Base-by-base conservation (phyloP, 805 yeast genomes). In the Komagataella kurtzmanii region DNA sequence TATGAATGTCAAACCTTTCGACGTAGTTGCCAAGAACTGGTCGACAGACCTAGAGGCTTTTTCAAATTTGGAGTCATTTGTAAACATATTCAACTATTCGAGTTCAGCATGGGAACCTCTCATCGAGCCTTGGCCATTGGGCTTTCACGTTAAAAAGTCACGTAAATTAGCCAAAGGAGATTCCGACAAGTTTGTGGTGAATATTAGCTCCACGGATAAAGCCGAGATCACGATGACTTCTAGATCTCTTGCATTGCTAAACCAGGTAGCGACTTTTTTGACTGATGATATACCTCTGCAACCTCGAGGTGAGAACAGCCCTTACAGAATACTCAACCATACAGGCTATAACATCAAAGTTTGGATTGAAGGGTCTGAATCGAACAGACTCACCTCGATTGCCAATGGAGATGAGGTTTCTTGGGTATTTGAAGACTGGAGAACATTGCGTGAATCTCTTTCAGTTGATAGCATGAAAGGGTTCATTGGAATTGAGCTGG, bases 401-500 rank as follows among this genome's bases (percentile, higher is more conserved):
- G 64, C 69, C 45, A 72, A 80, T 50, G 76, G 77, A 1, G 79
- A 76, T 4, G 64, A 66, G 3, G 62, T 78, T 3, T 84, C 87
- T 1, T 93, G 98, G 97, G 81, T 89, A 45, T 95, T 95, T 69
- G 96, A 90, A 59, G 97, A 91, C 61, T 93, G 98, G 97, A 74
- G 87, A 55, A 74, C 75, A 30, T 77, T 89, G 21, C 81, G 99
- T 65, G 96, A 91, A 60, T 80, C 81, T 52, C 68, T 90, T 52
- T 82, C 79, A 54, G 77, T 84, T 3, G 84, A 84, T 52, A 79
- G 75, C 46, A 77, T 75, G 17, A 72, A 71, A n/a, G 82, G 80
- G 48, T 68, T 74, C 3, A 65, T 91, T 30, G 88, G 85, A 0
- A 72, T 90, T n/a, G 71, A 73, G 47, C 64, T 90, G 21, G 47